Evolutionary conservation across 179 eudicot genomes (phyloP).

Genomic region (Spergularia azorica): DNA sequence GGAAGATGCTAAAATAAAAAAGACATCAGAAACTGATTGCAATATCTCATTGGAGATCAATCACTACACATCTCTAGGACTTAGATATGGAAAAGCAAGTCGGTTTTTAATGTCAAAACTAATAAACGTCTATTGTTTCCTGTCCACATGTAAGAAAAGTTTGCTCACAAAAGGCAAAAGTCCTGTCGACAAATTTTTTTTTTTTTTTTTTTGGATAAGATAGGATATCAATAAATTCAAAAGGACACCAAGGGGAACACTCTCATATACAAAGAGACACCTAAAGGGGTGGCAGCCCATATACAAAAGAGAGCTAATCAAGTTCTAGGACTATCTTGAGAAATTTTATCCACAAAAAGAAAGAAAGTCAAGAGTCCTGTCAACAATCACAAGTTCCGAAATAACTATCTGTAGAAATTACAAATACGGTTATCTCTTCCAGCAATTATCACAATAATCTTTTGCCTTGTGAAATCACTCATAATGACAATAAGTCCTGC

Average conservation of each 20-base stretch:
- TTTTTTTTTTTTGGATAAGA: too few species aligned
- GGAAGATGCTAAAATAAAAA: neutral
- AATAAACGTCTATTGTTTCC: conserved; percentile 7
- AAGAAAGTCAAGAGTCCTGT: too few species aligned
- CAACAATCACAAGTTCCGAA: neutral
- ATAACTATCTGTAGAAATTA: neutral
- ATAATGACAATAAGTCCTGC: neutral
- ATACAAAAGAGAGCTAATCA: too few species aligned
- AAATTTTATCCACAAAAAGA: too few species aligned
- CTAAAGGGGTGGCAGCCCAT: too few species aligned
- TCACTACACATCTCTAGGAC: neutral
- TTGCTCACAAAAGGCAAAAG: neutral
- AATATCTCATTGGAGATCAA: conserved; percentile 8
- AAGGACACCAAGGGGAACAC: too few species aligned
- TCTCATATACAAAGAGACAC: too few species aligned
- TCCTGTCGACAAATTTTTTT: neutral
- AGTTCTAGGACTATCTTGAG: too few species aligned
- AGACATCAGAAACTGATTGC: neutral
- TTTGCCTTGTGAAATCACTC: neutral
- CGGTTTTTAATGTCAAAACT: neutral
- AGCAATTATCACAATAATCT: conserved; percentile 2
- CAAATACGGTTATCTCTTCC: neutral
- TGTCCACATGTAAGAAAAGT: neutral
- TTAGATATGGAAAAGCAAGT: neutral
- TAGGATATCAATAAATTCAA: too few species aligned